Conservation (phyloP, 768 basidiomycete genomes). For the Naganishia kalamii region DNA sequence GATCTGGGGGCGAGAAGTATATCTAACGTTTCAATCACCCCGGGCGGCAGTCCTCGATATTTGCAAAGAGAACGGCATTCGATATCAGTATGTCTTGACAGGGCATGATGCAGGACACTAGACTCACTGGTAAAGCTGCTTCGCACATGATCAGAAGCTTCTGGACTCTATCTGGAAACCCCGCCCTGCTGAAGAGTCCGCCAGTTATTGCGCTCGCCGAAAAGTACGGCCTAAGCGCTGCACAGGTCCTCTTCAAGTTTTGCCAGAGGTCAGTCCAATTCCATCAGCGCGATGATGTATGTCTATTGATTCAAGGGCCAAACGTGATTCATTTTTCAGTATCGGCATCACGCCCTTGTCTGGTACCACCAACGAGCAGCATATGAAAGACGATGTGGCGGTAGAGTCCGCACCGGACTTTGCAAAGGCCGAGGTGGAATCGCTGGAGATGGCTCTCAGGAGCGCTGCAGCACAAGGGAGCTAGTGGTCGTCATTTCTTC, state of each 20-base stretch:
- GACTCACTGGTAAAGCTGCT: background rate
- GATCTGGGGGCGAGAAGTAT: background rate
- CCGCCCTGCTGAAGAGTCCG: slow-evolving; percentile 56
- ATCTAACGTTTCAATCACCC: background rate
- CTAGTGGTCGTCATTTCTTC: background rate
- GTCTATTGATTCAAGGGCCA: background rate
- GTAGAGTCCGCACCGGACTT: slow-evolving; percentile 24
- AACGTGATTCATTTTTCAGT: slow-evolving; percentile 26
- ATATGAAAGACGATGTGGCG: slow-evolving; percentile 63
- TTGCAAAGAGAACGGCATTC: slow-evolving; percentile 59
- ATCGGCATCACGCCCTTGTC: slow-evolving; percentile 66
- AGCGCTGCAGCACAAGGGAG: slow-evolving; percentile 53
- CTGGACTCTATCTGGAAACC: slow-evolving; percentile 79
- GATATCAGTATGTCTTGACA: slow-evolving; percentile 59
- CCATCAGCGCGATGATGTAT: background rate
- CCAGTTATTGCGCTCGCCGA: slow-evolving; percentile 51
- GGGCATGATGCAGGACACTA: background rate
- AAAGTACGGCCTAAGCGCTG: slow-evolving; percentile 54
- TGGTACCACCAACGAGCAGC: slow-evolving; percentile 62
- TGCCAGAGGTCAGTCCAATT: slow-evolving; percentile 51
- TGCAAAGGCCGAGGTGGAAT: slow-evolving; percentile 18
- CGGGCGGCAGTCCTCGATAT: slow-evolving; percentile 54
- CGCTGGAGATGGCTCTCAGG: slow-evolving; percentile 55
- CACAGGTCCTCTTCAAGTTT: slow-evolving; percentile 64
- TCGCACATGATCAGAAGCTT: slow-evolving; percentile 52